Base-by-base conservation (phyloP, 768 basidiomycete species). In the Pulveroboletus frians region DNA sequence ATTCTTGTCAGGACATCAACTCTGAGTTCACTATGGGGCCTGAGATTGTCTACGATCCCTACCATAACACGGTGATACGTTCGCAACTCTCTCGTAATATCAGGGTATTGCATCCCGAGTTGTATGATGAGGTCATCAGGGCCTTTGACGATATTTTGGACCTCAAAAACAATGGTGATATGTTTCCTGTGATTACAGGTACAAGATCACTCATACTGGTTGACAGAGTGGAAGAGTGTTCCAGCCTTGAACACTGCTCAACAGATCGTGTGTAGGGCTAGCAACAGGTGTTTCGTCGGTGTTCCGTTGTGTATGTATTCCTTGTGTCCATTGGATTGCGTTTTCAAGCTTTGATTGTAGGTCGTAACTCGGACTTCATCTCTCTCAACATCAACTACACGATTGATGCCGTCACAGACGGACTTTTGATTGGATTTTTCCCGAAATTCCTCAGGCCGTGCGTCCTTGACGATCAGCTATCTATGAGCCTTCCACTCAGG, bases 211-310 rank as follows among this genome's bases (percentile, higher is more conserved):
- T 13, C 8, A 38, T 31, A 17, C 13, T 13, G 31, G 13, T n/a
- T 31, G n/a, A 17, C n/a, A 75, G 74, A 71, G 18, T 78, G 76
- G 77, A 58, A 57, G 8, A 51, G 55, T 3, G 41, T 74, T 20
- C 57, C 61, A 0, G 65, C 58, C 4, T 21, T 68, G 10, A 58
- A 61, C 6, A 61, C 50, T 0, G 54, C 69, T 9, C 66, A 59
- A 49, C 50, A 65, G 26, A 57, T 79, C 14, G 58, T 80, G 4
- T 66, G 68, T 14, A 69, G 74, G 20, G 62, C 68, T 2, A 73
- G 65, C 41, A 77, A 75, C 49, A 70, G 80, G 9, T 44, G 72
- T 1, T 76, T 80, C 47, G 71, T 80, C 15, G 79, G 78, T 0
- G 60, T 70, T 36, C 75, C 76, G 2, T 31, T 75, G 4, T 80